These are phyloP conservation scores for Kwoniella dejecticola DNA, from an alignment of 768 basidiomycete species.

Conservation along the genomic window DNA sequence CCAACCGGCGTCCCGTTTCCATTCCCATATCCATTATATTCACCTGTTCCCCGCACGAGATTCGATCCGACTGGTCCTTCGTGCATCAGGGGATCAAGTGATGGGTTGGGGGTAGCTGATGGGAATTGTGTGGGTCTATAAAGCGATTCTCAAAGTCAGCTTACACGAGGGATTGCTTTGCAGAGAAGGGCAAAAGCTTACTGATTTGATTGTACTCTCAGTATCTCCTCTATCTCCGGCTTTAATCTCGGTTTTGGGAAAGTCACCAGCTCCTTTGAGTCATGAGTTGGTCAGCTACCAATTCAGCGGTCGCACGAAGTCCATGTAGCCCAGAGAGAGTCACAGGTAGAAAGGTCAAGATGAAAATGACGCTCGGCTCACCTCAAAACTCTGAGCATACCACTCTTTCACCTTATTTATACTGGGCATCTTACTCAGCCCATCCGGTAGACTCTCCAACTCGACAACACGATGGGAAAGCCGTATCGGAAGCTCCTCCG, in stretches of 20 bases:
- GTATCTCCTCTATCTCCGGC: slow-evolving; percentile 64
- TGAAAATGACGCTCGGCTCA: slow-evolving; percentile 56
- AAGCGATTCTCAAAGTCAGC: background rate
- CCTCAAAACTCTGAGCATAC: slow-evolving; percentile 99
- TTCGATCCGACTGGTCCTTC: slow-evolving; percentile 44
- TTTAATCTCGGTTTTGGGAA: slow-evolving; percentile 79
- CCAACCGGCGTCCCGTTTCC: slow-evolving; percentile 22
- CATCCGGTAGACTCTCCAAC: slow-evolving; percentile 89
- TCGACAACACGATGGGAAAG: slow-evolving; percentile 95
- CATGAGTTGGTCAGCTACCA: too few relatives aligned
- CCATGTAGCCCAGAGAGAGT: too few relatives aligned
- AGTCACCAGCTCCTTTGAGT: slow-evolving; percentile 75
- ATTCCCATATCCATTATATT: slow-evolving; percentile 23
- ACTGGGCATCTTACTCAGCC: slow-evolving; percentile 83
- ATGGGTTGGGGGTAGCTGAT: slow-evolving; percentile 58
- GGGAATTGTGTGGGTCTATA: slow-evolving; percentile 71
- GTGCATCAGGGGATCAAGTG: slow-evolving; percentile 51
- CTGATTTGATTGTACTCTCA: slow-evolving; percentile 54
- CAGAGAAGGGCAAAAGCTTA: slow-evolving; percentile 22
- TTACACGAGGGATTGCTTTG: too few relatives aligned
- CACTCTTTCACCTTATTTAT: slow-evolving; percentile 93
- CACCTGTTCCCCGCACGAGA: slow-evolving; percentile 12
- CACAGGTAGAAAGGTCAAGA: background rate
- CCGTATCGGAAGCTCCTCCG: slow-evolving; percentile 92
- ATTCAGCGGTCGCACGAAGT: too few relatives aligned